Percentiles rank a stretch among this genome's conserved stretches.
Conservation (phyloP, 352 stramenopile species). For the Phytophthora foliorum region DNA sequence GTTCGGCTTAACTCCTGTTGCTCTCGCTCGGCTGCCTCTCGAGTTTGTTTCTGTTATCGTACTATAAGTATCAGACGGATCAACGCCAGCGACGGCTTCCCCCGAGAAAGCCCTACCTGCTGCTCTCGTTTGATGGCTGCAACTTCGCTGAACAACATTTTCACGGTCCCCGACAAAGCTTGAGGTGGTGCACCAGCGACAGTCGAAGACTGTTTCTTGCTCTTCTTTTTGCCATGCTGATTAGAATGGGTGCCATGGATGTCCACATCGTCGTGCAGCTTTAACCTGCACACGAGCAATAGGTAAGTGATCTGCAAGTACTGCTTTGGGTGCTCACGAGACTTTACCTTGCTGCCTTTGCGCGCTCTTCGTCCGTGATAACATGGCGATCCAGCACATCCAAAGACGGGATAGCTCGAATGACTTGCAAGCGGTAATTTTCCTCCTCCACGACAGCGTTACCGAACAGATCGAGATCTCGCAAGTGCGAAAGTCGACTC, state of each 20-base stretch:
- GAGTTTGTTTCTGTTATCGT: constrained; percentile 34
- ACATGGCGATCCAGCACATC: constrained; percentile 83
- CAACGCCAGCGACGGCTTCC: neutral
- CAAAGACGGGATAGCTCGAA: constrained; percentile 78
- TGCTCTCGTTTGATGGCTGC: constrained; percentile 56
- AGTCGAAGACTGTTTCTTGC: constrained; percentile 29
- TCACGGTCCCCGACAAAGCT: constrained; percentile 71
- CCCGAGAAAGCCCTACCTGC: constrained; percentile 30
- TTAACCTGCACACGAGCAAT: constrained; percentile 17
- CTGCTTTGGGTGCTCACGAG: neutral
- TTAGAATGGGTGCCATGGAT: constrained; percentile 1
- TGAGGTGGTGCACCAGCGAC: constrained; percentile 50
- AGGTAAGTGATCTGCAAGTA: neutral
- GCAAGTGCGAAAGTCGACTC: constrained; percentile 65
- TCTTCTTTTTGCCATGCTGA: constrained; percentile 17
- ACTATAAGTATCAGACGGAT: constrained; percentile 1
- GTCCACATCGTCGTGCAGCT: constrained; percentile 31
- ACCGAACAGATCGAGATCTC: constrained; percentile 84
- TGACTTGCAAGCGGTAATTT: constrained; percentile 87
- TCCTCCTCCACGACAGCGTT: constrained; percentile 88
- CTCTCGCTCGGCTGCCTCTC: constrained; percentile 46
- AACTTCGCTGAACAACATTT: constrained; percentile 78
- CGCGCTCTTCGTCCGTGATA: constrained; percentile 77
- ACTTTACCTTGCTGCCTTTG: constrained; percentile 46
- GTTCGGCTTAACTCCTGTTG: constrained; percentile 49